Evolutionary conservation across 164 flowering plant species (phyloP).

Genomic region (Cinnamomum micranthum): DNA sequence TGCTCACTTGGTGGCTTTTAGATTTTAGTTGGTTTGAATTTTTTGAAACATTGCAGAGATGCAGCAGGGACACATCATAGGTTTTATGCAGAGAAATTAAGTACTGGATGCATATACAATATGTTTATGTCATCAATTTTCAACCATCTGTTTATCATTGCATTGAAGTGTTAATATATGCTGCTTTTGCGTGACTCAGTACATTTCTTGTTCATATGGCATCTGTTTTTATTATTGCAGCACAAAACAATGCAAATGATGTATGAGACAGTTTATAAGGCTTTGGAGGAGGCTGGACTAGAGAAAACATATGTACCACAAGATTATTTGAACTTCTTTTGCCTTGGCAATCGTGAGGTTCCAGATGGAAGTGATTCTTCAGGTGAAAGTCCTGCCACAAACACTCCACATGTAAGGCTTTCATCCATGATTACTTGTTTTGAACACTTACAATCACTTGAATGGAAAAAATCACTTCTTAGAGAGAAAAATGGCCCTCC

Average conservation of each 20-base stretch:
- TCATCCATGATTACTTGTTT: neutral
- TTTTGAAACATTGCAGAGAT: too few species aligned
- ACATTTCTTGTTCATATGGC: neutral
- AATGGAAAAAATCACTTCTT: too few species aligned
- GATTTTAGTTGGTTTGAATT: too few species aligned
- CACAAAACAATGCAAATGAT: constrained; percentile 99
- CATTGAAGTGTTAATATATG: neutral
- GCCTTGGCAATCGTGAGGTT: constrained; percentile 91
- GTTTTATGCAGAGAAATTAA: too few species aligned
- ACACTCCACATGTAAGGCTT: constrained; percentile 63
- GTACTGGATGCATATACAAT: too few species aligned
- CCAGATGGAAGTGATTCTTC: constrained; percentile 29
- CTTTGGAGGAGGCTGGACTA: constrained; percentile 84
- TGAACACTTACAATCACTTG: neutral
- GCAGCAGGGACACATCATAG: too few species aligned
- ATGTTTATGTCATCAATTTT: too few species aligned
- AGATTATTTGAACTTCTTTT: constrained; percentile 87
- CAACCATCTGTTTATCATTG: neutral
- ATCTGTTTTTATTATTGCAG: constrained; percentile 37
- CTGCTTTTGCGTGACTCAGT: neutral
- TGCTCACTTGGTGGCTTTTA: too few species aligned
- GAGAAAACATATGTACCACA: constrained; percentile 70
- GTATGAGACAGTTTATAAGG: constrained; percentile 90
- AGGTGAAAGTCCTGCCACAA: constrained; percentile 44
- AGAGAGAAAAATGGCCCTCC: too few species aligned